Percentiles rank a stretch among this genome's conserved stretches.
Evolutionary conservation across 768 basidiomycete genomes (phyloP).

Genomic region (Mycena albidolilacea): DNA sequence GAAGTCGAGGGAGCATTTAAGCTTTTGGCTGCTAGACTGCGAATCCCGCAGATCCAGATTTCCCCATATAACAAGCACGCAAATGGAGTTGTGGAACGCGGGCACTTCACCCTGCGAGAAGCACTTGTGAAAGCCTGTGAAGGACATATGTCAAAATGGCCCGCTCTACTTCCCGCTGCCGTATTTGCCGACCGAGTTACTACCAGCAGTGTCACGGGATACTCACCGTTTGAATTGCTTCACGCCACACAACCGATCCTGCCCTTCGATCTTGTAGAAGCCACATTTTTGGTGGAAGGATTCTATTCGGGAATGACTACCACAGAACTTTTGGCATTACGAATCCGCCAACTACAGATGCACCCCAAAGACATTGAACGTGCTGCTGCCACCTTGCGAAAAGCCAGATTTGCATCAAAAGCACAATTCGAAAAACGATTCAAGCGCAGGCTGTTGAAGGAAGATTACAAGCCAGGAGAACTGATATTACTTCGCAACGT

Average conservation of each 20-base stretch:
- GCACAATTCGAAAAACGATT: conserved; percentile 1
- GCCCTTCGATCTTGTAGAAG: neutral
- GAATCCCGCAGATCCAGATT: neutral
- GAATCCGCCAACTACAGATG: neutral
- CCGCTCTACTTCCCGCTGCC: neutral
- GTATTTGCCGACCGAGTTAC: neutral
- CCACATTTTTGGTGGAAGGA: neutral
- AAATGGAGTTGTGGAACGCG: neutral
- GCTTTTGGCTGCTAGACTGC: neutral
- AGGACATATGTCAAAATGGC: neutral
- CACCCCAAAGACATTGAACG: neutral
- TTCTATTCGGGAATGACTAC: neutral
- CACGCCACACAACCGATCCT: neutral
- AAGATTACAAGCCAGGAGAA: neutral
- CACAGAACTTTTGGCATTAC: neutral
- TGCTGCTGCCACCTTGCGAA: neutral
- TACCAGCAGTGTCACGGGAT: neutral
- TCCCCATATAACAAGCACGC: neutral
- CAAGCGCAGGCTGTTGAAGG: neutral
- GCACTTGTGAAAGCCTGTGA: neutral
- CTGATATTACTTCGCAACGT: neutral
- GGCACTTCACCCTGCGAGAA: neutral
- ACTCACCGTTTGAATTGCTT: neutral
- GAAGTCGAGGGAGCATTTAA: neutral
- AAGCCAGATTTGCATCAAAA: neutral